A percentile compares a stretch with the other conserved stretches of the same genome.
phyloP scores from a whole-genome alignment of 2,329 filamentous ascomycete species.

The Rutstroemia sp. region DNA sequence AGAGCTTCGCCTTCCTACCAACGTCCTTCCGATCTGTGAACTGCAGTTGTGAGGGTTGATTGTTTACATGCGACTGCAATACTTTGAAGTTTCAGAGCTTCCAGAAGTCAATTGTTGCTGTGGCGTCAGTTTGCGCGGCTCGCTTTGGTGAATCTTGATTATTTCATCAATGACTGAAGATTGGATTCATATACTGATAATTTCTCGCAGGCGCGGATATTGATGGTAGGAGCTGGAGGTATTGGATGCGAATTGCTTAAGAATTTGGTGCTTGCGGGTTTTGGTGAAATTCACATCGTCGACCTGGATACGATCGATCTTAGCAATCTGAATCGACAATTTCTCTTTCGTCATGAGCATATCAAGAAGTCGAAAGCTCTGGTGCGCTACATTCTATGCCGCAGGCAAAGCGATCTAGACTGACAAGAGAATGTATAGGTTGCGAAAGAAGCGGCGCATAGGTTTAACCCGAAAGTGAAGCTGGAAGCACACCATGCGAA shows the following conservation, averaged over 20 bases:
- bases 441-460: constrained; percentile 82
- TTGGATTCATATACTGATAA: constrained; percentile 29
- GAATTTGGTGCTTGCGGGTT: constrained; percentile 87
- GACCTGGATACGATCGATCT: constrained; percentile 98
- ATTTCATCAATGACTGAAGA: neutral
- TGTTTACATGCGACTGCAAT: too few species aligned
- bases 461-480: constrained; percentile 82
- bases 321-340: constrained; percentile 95
- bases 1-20: neutral
- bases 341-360: constrained; percentile 91
- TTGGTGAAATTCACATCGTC: constrained; percentile 88
- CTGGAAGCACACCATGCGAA: constrained; percentile 89
- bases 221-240: constrained; percentile 93
- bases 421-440: constrained; percentile 46
- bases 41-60: neutral
- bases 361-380: constrained; percentile 96
- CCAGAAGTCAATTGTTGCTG: neutral
- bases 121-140: neutral
- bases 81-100: neutral
- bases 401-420: neutral
- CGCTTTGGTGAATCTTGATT: constrained; percentile 3
- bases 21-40: neutral
- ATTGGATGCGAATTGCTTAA: constrained; percentile 98
- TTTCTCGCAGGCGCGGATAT: constrained; percentile 61
- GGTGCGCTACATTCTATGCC: constrained; percentile 43